A percentile compares a stretch with the other conserved stretches of the same genome.
Evolutionary conservation across 169 alveolate species (phyloP).

Genomic region (Cryptosporidium bovis): DNA sequence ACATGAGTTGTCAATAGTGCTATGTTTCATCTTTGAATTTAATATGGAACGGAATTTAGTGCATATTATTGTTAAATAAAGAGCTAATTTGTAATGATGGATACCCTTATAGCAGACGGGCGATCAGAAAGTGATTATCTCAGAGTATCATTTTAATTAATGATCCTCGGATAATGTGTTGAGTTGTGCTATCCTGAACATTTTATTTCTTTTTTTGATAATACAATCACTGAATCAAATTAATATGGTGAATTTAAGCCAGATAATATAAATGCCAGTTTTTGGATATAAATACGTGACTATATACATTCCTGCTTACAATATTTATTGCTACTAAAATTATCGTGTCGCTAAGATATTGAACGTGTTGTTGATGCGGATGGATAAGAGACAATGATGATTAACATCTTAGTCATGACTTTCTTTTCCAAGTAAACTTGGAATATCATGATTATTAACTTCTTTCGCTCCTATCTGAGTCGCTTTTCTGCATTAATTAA

Average conservation of each 20-base stretch:
- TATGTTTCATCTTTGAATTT: not conserved
- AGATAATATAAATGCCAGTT: not conserved
- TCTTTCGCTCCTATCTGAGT: slow-evolving; percentile 76
- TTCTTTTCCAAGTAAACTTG: not conserved
- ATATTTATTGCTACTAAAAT: too few relatives aligned
- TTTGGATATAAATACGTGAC: not conserved
- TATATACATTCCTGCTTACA: not conserved
- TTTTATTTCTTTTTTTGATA: not conserved
- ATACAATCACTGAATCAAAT: slow-evolving; percentile 1
- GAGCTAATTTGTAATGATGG: slow-evolving; percentile 55
- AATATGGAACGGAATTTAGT: not conserved
- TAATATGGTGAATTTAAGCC: not conserved
- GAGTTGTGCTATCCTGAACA: slow-evolving; percentile 74
- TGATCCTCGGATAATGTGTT: slow-evolving; percentile 2
- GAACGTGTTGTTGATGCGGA: not conserved
- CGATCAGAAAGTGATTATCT: slow-evolving; percentile 49
- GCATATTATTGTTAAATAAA: not conserved
- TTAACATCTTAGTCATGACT: not conserved
- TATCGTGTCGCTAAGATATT: too few relatives aligned
- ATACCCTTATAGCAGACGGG: slow-evolving; percentile 76
- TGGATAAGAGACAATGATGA: slow-evolving; percentile 32
- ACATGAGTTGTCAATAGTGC: too few relatives aligned
- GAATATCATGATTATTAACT: not conserved
- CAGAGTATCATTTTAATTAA: slow-evolving; percentile 6
- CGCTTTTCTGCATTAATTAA: not conserved